Conservation (phyloP, 2,329 filamentous ascomycete genomes). For the Neurospora sp. region DNA sequence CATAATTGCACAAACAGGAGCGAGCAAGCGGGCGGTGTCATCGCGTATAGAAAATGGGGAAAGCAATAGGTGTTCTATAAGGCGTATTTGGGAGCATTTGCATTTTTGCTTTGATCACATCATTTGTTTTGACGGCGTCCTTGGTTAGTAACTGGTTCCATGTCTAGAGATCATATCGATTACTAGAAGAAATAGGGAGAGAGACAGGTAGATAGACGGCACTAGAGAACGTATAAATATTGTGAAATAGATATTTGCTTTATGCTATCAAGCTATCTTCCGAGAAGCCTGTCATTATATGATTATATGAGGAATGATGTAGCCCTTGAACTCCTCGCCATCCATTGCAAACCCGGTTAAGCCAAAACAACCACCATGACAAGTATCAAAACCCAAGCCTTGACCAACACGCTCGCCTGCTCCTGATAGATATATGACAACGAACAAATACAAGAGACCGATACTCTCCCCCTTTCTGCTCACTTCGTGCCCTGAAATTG, state of each 20-base stretch:
- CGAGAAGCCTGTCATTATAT: neutral
- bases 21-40: neutral
- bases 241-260: neutral
- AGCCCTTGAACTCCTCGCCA: neutral
- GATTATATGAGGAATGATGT: neutral
- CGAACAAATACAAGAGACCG: neutral
- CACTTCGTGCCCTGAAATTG: slow-evolving; percentile 34
- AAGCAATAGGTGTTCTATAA: neutral
- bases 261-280: neutral
- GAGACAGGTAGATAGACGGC: neutral
- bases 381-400: neutral
- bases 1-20: neutral
- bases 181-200: neutral
- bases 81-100: neutral
- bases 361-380: neutral
- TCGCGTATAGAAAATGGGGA: neutral
- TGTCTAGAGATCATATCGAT: neutral
- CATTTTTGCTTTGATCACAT: neutral
- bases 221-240: neutral
- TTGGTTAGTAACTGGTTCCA: neutral
- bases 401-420: neutral
- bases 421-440: neutral
- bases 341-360: neutral
- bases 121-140: neutral
- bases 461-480: neutral